These are phyloP conservation scores for Trichomonascaceae sp. DNA, from an alignment of 1,139 yeast species.

Conservation along the genomic window DNA sequence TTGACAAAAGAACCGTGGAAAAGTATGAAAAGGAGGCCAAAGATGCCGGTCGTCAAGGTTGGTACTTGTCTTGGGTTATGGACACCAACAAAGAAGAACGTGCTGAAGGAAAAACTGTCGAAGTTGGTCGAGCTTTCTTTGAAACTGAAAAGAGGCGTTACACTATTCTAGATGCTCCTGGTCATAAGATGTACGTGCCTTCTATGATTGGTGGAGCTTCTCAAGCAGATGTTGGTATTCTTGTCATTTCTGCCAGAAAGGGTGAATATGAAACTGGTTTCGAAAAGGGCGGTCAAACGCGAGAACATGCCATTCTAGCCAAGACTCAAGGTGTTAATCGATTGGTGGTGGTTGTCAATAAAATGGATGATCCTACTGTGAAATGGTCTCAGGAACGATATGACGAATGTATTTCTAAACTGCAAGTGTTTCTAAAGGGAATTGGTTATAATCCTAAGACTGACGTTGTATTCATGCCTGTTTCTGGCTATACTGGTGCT, in stretches of 20 bases:
- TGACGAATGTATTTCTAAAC: constrained; percentile 86
- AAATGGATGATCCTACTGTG: constrained; percentile 98
- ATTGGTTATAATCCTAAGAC: constrained; percentile 81
- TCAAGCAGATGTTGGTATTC: constrained; percentile 96
- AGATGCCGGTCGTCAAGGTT: constrained; percentile 99
- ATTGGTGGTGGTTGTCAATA: constrained; percentile 87
- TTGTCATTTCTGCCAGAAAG: constrained; percentile 95
- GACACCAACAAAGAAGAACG: constrained; percentile 99
- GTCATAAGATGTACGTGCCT: constrained; percentile 97
- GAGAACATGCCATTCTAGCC: constrained; percentile 97
- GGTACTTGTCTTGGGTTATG: constrained; percentile 99
- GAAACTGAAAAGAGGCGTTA: constrained; percentile 97
- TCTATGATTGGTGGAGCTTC: constrained; percentile 99
- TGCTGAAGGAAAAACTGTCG: constrained; percentile 97
- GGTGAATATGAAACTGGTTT: constrained; percentile 99
- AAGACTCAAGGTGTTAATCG: constrained; percentile 97
- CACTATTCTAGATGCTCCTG: constrained; percentile 98
- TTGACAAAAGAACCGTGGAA: constrained; percentile 98
- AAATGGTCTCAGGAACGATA: constrained; percentile 94
- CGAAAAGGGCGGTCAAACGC: constrained; percentile 98
- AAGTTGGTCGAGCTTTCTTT: constrained; percentile 95
- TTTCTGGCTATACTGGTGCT: constrained; percentile 95
- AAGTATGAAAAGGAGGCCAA: constrained; percentile 97
- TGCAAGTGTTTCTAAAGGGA: constrained; percentile 72
- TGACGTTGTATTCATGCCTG: constrained; percentile 91